Conservation (phyloP, 495 filamentous ascomycete genomes). For the Penicillium diatomitis region DNA sequence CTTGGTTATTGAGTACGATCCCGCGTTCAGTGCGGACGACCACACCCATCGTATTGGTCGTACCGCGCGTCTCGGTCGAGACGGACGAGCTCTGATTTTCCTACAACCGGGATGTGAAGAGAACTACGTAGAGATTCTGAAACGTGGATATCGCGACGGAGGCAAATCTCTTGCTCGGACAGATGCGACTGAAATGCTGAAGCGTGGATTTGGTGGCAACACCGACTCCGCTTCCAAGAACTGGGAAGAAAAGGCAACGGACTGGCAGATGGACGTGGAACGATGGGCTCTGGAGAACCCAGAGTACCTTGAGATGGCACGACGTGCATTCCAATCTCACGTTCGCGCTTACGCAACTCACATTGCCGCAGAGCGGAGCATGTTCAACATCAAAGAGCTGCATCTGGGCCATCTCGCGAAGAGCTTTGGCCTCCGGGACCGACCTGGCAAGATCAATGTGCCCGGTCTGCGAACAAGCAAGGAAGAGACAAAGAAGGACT, state of each 20-base stretch:
- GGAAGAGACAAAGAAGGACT: constrained; percentile 39
- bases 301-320: constrained; percentile 58
- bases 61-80: constrained; percentile 82
- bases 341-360: constrained; percentile 93
- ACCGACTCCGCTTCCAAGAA: constrained; percentile 31
- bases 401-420: constrained; percentile 94
- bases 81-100: constrained; percentile 83
- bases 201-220: constrained; percentile 49
- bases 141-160: constrained; percentile 46
- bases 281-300: constrained; percentile 57
- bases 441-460: constrained; percentile 76
- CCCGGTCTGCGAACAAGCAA: constrained; percentile 45
- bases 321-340: constrained; percentile 81
- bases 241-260: constrained; percentile 63
- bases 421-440: constrained; percentile 79
- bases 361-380: constrained; percentile 66
- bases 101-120: constrained; percentile 86
- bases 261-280: constrained; percentile 69
- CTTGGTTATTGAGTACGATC: constrained; percentile 88
- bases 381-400: constrained; percentile 81
- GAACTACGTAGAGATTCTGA: constrained; percentile 71
- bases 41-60: constrained; percentile 91
- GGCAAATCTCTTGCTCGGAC: constrained; percentile 43
- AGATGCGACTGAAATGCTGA: constrained; percentile 51
- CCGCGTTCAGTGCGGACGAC: constrained; percentile 81